Evolutionary conservation across 805 yeast genomes (phyloP).

Genomic region (Lipomyces sp.): DNA sequence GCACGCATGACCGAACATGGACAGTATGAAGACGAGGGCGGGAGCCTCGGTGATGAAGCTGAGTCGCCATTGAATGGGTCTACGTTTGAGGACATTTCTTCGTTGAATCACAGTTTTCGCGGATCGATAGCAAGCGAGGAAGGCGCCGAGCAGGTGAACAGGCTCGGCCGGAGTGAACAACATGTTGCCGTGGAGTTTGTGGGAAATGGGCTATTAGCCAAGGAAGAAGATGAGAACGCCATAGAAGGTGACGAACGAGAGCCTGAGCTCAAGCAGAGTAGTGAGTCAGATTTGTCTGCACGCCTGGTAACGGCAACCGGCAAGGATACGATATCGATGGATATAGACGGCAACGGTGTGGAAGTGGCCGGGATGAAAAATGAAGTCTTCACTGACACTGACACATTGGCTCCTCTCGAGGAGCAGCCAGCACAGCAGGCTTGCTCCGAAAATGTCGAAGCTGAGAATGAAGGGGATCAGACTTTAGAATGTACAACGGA

Average conservation of each 20-base stretch:
- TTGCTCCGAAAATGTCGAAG: background rate
- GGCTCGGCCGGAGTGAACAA: background rate
- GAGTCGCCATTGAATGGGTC: constrained; percentile 13
- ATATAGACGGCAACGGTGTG: too few relatives aligned
- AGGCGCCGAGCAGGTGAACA: background rate
- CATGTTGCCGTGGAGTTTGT: background rate
- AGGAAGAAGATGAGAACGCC: too few relatives aligned
- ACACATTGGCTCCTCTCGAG: too few relatives aligned
- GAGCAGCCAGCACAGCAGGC: background rate
- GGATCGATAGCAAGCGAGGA: background rate
- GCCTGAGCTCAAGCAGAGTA: background rate
- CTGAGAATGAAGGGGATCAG: background rate
- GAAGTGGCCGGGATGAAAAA: too few relatives aligned
- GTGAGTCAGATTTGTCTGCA: too few relatives aligned
- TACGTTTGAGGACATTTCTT: constrained; percentile 4
- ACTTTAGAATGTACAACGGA: too few relatives aligned
- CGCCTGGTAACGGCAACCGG: too few relatives aligned
- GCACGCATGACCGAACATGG: constrained; percentile 23
- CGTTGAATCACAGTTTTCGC: background rate
- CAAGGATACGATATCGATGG: too few relatives aligned
- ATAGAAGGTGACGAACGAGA: background rate
- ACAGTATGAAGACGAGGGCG: too few relatives aligned
- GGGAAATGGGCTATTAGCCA: too few relatives aligned
- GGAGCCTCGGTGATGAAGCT: background rate
- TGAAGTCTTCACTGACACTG: too few relatives aligned